Base-by-base conservation (phyloP, 2,329 filamentous ascomycete genomes). In the Colletotrichum noveboracense region DNA sequence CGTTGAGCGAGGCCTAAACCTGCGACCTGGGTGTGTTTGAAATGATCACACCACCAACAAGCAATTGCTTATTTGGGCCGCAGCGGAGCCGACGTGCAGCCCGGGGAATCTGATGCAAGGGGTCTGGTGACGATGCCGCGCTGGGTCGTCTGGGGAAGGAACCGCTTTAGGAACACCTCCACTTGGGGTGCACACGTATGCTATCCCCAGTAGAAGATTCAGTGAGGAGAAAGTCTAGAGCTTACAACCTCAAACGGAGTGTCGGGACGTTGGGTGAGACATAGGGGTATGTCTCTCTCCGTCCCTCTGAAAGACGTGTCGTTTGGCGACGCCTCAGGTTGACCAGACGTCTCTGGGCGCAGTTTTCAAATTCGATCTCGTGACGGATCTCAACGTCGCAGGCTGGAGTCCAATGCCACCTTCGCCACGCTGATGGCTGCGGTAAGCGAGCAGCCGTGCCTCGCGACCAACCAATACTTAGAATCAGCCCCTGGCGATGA, bases 111-210 rank as follows among this genome's bases (percentile, higher is more conserved):
- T 28, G 34, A 18, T 60, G 21, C 48, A 36, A 68, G 34, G 61
- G 66, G 52, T 73, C 73, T 68, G 43, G 58, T 73, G 70, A 73
- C 70, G 56, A 75, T 52, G 28, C 64, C 56, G 56, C 21, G 28
- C 48, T 48, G 58, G 26, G 34, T 48, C 18, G n/a, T 65, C 69
- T 55, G 70, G 70, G 58, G 64, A 62, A 71, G 52, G 6, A 24
- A 30, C 18, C 18, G 48, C n/a, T 48, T 30, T 58, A 13, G 61
- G 18, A 64, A n/a, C 24, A 14, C 52, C 66, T 16, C 14, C 32
- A 30, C 28, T 21, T 64, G 34, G 56, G 55, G 38, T 28, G 24
- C 26, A 34, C 26, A 55, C 38, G 26, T 43, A 7, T 34, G 43
- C 18, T 16, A 7, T n/a, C 5, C 7, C 16, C 16, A 21, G 18